Evolutionary conservation across 2,329 filamentous ascomycete genomes (phyloP).

Genomic region (Talaromyces sp.): DNA sequence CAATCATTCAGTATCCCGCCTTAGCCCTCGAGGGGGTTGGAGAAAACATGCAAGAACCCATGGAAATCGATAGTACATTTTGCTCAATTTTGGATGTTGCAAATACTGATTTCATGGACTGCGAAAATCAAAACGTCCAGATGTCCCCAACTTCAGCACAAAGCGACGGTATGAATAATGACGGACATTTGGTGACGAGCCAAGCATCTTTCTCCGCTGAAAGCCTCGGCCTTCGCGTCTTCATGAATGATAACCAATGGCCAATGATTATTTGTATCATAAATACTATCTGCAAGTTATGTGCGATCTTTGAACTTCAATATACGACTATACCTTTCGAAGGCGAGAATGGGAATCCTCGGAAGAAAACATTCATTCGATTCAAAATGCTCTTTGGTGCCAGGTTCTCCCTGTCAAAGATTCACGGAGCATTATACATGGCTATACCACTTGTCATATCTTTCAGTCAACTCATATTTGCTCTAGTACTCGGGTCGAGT

Average conservation of each 20-base stretch:
- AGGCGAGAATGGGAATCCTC: neutral
- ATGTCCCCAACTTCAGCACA: neutral
- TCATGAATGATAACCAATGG: neutral
- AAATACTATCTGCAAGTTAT: neutral
- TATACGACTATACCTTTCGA: neutral
- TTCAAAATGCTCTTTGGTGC: neutral
- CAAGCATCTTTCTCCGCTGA: neutral
- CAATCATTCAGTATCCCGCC: neutral
- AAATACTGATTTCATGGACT: neutral
- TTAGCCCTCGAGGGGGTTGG: neutral
- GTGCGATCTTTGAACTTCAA: neutral
- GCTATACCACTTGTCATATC: neutral
- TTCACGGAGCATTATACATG: neutral
- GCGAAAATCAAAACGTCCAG: neutral
- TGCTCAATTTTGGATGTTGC: no score
- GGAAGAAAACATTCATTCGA: neutral
- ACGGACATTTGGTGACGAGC: neutral
- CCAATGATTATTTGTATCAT: neutral
- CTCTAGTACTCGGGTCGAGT: neutral
- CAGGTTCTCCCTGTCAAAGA: neutral
- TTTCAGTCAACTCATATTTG: neutral
- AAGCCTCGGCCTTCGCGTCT: neutral
- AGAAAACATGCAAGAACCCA: neutral
- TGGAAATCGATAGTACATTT: no score
- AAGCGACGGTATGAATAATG: neutral